These are phyloP conservation scores for Fibroporia radiculosa DNA, from an alignment of 768 basidiomycete genomes.

Conservation along the genomic window DNA sequence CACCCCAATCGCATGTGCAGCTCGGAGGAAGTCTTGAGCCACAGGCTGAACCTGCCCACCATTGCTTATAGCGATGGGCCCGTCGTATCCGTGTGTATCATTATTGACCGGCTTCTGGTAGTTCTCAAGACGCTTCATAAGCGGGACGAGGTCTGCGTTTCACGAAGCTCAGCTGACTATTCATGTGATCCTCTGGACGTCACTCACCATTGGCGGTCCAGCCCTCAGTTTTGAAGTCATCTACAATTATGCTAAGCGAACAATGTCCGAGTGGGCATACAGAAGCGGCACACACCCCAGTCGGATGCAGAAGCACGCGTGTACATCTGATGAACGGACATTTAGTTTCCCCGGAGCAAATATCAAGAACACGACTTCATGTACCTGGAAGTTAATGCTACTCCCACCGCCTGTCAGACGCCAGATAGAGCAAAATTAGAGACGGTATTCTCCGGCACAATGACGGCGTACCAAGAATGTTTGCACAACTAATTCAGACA, in stretches of 20 bases:
- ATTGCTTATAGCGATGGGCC: slow-evolving; percentile 68
- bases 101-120: slow-evolving; percentile 69
- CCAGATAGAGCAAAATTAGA: neutral
- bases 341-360: too few relatives aligned
- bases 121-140: slow-evolving; percentile 73
- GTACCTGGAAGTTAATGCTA: slow-evolving; percentile 67
- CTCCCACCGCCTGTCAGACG: slow-evolving; percentile 17
- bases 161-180: neutral
- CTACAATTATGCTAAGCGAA: slow-evolving; percentile 24
- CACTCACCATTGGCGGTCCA: slow-evolving; percentile 54
- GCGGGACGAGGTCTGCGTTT: slow-evolving; percentile 48
- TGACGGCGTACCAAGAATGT: slow-evolving; percentile 24
- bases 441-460: neutral
- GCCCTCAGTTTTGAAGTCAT: slow-evolving; percentile 66
- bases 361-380: slow-evolving; percentile 4
- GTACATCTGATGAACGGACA: slow-evolving; percentile 50
- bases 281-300: slow-evolving; percentile 39
- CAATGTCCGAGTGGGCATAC: neutral
- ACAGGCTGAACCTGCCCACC: slow-evolving; percentile 56
- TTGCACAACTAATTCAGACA: slow-evolving; percentile 43
- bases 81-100: slow-evolving; percentile 61
- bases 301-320: slow-evolving; percentile 64
- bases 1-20: slow-evolving; percentile 50
- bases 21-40: slow-evolving; percentile 64
- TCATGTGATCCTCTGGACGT: neutral